A percentile compares a stretch with the other conserved stretches of the same genome.
Conservation (phyloP, 768 basidiomycete genomes). For the Serendipita sp. region DNA sequence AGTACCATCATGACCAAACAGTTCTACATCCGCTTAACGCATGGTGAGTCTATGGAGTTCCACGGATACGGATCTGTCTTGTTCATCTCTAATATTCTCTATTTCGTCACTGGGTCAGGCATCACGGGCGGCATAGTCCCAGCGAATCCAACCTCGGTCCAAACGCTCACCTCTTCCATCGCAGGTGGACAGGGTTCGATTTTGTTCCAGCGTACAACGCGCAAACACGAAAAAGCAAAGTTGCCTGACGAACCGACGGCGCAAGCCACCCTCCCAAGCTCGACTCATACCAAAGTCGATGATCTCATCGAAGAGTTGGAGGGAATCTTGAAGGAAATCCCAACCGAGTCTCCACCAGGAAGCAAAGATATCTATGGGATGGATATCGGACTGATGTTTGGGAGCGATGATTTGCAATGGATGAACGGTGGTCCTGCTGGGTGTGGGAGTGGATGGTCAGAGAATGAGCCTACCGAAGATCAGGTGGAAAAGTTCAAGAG, state of each 20-base stretch:
- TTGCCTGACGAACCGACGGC: conserved; percentile 29
- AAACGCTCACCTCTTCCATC: conserved; percentile 30
- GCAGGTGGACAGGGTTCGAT: conserved; percentile 22
- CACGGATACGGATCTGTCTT: not conserved
- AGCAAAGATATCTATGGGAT: conserved; percentile 59
- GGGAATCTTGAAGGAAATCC: conserved; percentile 40
- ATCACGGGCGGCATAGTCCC: conserved; percentile 64
- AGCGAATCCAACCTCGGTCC: conserved; percentile 40
- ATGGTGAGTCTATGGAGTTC: not conserved
- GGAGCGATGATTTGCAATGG: conserved; percentile 42
- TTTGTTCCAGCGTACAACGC: conserved; percentile 30
- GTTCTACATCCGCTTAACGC: conserved; percentile 2
- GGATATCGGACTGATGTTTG: conserved; percentile 12
- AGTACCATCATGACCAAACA: not conserved
- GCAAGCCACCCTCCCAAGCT: conserved; percentile 19
- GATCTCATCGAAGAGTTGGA: conserved; percentile 42
- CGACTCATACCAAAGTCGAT: conserved; percentile 18
- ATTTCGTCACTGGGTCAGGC: conserved; percentile 27
- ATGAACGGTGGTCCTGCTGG: conserved; percentile 44
- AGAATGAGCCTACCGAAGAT: conserved; percentile 35
- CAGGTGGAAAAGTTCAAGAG: conserved; percentile 51
- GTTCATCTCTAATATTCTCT: not conserved
- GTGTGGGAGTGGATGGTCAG: conserved; percentile 35
- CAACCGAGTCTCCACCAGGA: conserved; percentile 38
- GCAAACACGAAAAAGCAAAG: conserved; percentile 30